phyloP scores from a whole-genome alignment of 23 red algal genomes.

The Gracilaria caudata region DNA sequence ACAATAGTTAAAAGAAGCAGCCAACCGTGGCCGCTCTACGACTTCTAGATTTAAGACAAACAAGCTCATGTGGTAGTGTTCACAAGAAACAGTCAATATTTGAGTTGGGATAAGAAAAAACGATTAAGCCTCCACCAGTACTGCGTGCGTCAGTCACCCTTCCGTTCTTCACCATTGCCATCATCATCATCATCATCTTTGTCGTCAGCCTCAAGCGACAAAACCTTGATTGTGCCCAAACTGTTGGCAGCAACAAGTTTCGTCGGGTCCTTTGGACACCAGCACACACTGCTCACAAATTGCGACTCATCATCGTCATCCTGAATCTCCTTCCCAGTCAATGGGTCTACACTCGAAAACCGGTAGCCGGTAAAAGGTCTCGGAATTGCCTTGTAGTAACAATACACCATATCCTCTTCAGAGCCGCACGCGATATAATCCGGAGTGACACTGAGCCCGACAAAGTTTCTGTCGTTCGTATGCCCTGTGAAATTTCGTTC shows the following conservation, averaged over 20 bases:
- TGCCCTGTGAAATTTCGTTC: conserved; percentile 87
- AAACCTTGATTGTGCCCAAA: conserved; percentile 86
- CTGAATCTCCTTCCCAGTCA: conserved; percentile 69
- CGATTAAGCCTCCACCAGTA: neutral
- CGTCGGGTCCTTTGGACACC: conserved; percentile 77
- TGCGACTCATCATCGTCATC: conserved; percentile 67
- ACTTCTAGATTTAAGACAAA: neutral
- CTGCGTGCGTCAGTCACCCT: neutral
- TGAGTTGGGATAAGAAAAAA: neutral
- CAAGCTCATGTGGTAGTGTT: neutral
- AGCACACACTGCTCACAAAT: conserved; percentile 84
- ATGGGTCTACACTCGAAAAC: conserved; percentile 71
- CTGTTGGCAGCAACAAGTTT: conserved; percentile 86
- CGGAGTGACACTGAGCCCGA: conserved; percentile 82
- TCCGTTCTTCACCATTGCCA: neutral
- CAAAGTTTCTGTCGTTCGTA: conserved; percentile 94
- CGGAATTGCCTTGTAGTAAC: conserved; percentile 86
- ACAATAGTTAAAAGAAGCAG: neutral
- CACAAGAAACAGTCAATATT: neutral
- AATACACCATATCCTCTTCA: conserved; percentile 90
- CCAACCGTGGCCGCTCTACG: neutral
- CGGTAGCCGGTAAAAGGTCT: conserved; percentile 68
- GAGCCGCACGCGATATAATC: conserved; percentile 96
- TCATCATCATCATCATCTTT: conserved; percentile 2
- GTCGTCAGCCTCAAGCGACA: conserved; percentile 69